Base-by-base conservation (phyloP, 1,284 basidiomycete species). In the Exsudoporus floridanus region DNA sequence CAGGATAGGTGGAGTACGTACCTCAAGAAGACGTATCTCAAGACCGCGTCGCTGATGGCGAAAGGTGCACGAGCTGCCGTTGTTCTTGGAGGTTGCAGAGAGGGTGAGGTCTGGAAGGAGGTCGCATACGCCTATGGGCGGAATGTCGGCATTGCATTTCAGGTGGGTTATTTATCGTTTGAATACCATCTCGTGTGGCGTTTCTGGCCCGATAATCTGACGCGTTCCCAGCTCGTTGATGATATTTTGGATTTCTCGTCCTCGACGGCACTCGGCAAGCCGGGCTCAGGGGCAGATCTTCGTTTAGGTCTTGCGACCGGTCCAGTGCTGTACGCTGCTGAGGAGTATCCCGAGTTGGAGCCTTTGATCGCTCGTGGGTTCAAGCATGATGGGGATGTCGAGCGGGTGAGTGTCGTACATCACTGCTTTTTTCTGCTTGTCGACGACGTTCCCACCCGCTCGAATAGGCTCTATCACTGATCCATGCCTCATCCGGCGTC, bases 21-120 rank as follows among this genome's bases (percentile, higher is more conserved):
- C 74, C 79, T 98, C 70, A 84, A 86, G 64, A 98, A 96, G 75
- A 95, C 93, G 25, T 99, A 98, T 69, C 77, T 99, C 65, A 98
- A 99, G 75, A 97, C 94, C 6, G 96, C 96, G 16, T 93, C 90
- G 63, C 74, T 99, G 54, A 96, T 99, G 82, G 95, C 94, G 2
- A 99, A 98, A 72, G 89, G 89, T 4, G 88, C 92, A 1, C 81
- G 95, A 8, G 91, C 92, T 6, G 84, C 93, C 0, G 92, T 94
- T 7, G 87, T 96, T 5, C 78, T 99, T 0, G 96, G 95, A 6
- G 96, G 96, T 0, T 90, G 88, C 60, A 79, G 76, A 46, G 83
- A 90, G 65, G 84, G 84, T 5, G 91, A 94, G 61, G 71, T 88
- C 19, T 88, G 94, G 78, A 94, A 95, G 70, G 95, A 98, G 68